Percentiles rank a stretch among this genome's conserved stretches.
phyloP scores from a whole-genome alignment of 805 yeast genomes.

The Ogataea polymorpha region DNA sequence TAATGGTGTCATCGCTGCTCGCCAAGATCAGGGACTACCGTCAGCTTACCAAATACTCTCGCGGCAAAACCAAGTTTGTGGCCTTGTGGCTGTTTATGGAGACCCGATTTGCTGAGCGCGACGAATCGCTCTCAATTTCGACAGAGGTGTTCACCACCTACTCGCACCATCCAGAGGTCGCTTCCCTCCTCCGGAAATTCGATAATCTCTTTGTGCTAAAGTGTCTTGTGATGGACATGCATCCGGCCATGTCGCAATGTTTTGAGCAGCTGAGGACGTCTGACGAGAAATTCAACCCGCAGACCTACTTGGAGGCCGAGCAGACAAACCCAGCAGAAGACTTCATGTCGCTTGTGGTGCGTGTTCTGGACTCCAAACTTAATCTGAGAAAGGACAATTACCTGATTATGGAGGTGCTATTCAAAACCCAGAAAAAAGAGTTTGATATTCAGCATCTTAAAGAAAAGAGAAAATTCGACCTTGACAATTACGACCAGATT shows the following conservation, averaged over 20 bases:
- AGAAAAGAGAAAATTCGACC: slow-evolving; percentile 6
- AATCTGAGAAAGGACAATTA: slow-evolving; percentile 11
- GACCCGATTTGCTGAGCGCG: slow-evolving; percentile 8
- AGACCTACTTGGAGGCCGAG: neutral
- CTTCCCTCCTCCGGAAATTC: slow-evolving; percentile 5
- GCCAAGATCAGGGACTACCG: slow-evolving; percentile 11
- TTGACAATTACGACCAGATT: slow-evolving; percentile 10
- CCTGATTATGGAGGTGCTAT: slow-evolving; percentile 4
- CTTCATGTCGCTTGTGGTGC: slow-evolving; percentile 3
- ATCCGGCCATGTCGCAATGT: slow-evolving; percentile 10
- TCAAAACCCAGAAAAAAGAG: slow-evolving; percentile 10
- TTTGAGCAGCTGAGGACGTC: neutral
- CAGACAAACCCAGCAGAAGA: neutral
- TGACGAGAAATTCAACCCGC: neutral
- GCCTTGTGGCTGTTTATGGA: slow-evolving; percentile 15
- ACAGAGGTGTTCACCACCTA: slow-evolving; percentile 14
- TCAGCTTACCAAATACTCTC: slow-evolving; percentile 7
- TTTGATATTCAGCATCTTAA: slow-evolving; percentile 9
- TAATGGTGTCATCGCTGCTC: slow-evolving; percentile 2
- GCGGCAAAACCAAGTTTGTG: slow-evolving; percentile 18
- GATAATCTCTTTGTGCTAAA: slow-evolving; percentile 14
- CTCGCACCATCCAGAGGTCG: slow-evolving; percentile 2
- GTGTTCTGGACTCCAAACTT: slow-evolving; percentile 8
- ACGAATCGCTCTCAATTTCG: slow-evolving; percentile 2
- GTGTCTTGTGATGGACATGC: slow-evolving; percentile 15